Evolutionary conservation across 78 protist genomes (phyloP), one percentile per base, ranked within the genome.

Genomic region (Dictyostelium brefeldianum): DNA sequence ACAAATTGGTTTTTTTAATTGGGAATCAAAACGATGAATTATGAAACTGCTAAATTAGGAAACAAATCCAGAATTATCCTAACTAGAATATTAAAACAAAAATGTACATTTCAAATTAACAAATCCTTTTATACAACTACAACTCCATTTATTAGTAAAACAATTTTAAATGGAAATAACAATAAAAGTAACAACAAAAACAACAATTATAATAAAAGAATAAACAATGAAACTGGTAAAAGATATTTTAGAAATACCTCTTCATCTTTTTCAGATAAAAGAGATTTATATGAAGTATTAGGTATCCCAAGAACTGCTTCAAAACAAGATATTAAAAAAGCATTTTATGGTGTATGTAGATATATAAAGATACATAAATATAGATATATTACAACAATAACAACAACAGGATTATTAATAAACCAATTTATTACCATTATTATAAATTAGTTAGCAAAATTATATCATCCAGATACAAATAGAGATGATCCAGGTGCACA

Each of bases 401-500:
- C 1, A 59, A 59, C 18, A 59, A 59, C 1, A 59, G 0, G 9
- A 10, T 41, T 73, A 22, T 25, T 46, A 47, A 47, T 46, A 17
- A 14, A 3, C 1, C 3, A 20, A 25, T 46, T 29, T 18, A 74
- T 48, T 48, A 22, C 5, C 50, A 8, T 74, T 36, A n/a, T 50
- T 75, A 51, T 7, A 15, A 10, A 22, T n/a, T 51, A 82, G 90
- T 65, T 87, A 27, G 95, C 95, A 65, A 91, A 80, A 62, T 65
- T 81, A 78, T 91, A 79, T n/a, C 95, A 91, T 91, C 95, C 95
- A 56, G 95, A 91, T 81, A 53, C 80, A 29, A 83, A 83, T 57
- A 67, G 79, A 53, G 95, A 74, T 8, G 90, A 77, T 47, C 84
- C 90, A 47, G 69, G 81, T 73, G 95, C 95, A 43, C 83, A 80